phyloP scores from a whole-genome alignment of 345 rosid genomes.

The Eucalyptus tenuipes region DNA sequence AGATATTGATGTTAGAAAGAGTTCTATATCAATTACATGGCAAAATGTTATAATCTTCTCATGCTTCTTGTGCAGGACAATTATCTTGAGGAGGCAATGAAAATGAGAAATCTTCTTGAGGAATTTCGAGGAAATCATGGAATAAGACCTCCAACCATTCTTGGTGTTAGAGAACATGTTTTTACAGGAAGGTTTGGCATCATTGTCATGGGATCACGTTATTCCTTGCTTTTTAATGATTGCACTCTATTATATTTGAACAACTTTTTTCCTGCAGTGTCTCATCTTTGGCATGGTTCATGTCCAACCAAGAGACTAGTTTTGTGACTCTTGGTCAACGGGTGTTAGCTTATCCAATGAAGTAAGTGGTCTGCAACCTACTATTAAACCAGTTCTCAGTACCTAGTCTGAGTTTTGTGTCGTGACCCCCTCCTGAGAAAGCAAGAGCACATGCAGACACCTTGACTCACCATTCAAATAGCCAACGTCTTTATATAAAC shows the following conservation, averaged over 20 bases:
- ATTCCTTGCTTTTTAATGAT: background rate
- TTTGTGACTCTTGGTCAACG: constrained; percentile 97
- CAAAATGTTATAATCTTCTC: background rate
- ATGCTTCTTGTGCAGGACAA: constrained; percentile 52
- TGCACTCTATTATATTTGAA: constrained; percentile 1
- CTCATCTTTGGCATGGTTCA: constrained; percentile 95
- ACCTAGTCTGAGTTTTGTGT: background rate
- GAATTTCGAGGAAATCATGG: constrained; percentile 94
- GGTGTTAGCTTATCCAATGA: constrained; percentile 81
- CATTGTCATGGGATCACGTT: background rate
- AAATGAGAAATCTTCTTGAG: constrained; percentile 94
- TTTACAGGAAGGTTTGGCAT: constrained; percentile 84
- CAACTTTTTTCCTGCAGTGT: constrained; percentile 55
- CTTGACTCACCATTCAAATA: background rate
- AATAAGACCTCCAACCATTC: constrained; percentile 87
- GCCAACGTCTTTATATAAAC: background rate
- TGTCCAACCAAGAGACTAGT: constrained; percentile 99
- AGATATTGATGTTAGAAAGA: background rate
- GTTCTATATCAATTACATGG: background rate
- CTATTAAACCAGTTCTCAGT: background rate
- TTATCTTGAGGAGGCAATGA: constrained; percentile 97
- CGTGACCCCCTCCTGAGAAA: background rate
- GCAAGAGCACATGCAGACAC: background rate
- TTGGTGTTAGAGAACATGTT: constrained; percentile 92
- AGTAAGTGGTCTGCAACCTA: constrained; percentile 35